Percentiles rank a stretch among this genome's conserved stretches.
Evolutionary conservation across 1,284 basidiomycete genomes (phyloP).

Genomic region (Malassezia pachydermatis): DNA sequence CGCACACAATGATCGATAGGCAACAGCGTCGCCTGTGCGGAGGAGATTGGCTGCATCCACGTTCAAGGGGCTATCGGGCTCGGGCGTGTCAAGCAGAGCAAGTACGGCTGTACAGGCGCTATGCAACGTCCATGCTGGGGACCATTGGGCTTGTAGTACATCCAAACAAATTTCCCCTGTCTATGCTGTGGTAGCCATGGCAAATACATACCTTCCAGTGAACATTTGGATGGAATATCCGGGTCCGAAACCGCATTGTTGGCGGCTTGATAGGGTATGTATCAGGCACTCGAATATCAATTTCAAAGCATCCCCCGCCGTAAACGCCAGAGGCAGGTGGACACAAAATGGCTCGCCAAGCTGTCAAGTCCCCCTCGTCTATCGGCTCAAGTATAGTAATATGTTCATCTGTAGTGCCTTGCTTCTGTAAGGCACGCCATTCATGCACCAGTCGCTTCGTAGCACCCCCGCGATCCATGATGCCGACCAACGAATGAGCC

Average conservation of each 20-base stretch:
- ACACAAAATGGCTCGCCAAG: slow-evolving; percentile 34
- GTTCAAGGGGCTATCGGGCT: slow-evolving; percentile 46
- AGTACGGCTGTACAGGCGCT: slow-evolving; percentile 41
- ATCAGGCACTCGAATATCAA: slow-evolving; percentile 28
- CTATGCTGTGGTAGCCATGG: slow-evolving; percentile 8
- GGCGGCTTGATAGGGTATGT: slow-evolving; percentile 45
- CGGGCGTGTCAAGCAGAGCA: slow-evolving; percentile 41
- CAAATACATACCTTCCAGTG: slow-evolving; percentile 26
- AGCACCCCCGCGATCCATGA: neutral
- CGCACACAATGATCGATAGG: slow-evolving; percentile 26
- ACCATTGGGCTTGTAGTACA: slow-evolving; percentile 42
- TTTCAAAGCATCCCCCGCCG: slow-evolving; percentile 27
- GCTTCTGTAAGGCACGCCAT: slow-evolving; percentile 1
- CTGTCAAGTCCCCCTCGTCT: slow-evolving; percentile 35
- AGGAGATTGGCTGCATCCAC: slow-evolving; percentile 45
- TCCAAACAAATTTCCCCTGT: slow-evolving; percentile 48
- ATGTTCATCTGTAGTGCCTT: slow-evolving; percentile 5
- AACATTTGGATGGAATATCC: slow-evolving; percentile 45
- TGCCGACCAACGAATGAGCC: no score
- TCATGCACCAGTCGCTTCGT: slow-evolving; percentile 14
- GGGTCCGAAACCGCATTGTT: slow-evolving; percentile 29
- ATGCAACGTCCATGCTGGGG: slow-evolving; percentile 46
- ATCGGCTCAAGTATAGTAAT: slow-evolving; percentile 26
- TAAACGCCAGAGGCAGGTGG: slow-evolving; percentile 26
- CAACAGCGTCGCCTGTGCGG: slow-evolving; percentile 23